These are phyloP conservation scores for Sphaerulina vaccinii DNA, from an alignment of 2,329 filamentous ascomycete species.

Conservation along the genomic window DNA sequence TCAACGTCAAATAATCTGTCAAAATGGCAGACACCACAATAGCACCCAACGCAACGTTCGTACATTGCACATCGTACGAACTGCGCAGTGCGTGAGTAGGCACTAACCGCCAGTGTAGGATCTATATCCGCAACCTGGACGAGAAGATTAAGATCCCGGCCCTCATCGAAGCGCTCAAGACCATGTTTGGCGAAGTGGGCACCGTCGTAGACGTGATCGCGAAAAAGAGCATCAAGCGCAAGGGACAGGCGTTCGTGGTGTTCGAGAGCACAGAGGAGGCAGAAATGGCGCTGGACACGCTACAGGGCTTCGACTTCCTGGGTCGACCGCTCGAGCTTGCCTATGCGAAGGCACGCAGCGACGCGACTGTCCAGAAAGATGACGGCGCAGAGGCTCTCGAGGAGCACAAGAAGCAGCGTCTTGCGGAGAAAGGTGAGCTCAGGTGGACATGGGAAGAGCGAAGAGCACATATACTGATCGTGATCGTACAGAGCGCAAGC, in stretches of 20 bases:
- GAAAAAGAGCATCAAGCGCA: slow-evolving; percentile 86
- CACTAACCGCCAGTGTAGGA: slow-evolving; percentile 31
- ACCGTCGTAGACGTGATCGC: slow-evolving; percentile 79
- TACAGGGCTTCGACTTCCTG: slow-evolving; percentile 90
- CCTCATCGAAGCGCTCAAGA: slow-evolving; percentile 69
- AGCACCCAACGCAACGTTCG: slow-evolving; percentile 42
- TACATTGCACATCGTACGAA: slow-evolving; percentile 45
- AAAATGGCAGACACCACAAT: slow-evolving; percentile 23
- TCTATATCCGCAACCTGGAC: slow-evolving; percentile 73
- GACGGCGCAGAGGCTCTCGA: slow-evolving; percentile 82
- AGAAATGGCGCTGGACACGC: slow-evolving; percentile 75
- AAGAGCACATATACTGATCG: slow-evolving; percentile 45
- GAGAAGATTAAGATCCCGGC: slow-evolving; percentile 82
- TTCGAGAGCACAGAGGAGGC: slow-evolving; percentile 82
- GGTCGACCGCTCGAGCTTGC: slow-evolving; percentile 85
- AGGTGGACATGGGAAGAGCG: slow-evolving; percentile 30
- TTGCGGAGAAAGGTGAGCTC: slow-evolving; percentile 80
- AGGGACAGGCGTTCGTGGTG: slow-evolving; percentile 93
- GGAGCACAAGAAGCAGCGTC: slow-evolving; percentile 74
- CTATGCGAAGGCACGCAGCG: slow-evolving; percentile 78
- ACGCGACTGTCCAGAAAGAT: slow-evolving; percentile 76
- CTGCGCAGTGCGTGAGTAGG: slow-evolving; percentile 25
- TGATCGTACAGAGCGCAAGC: slow-evolving; percentile 63
- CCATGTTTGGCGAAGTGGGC: slow-evolving; percentile 87
- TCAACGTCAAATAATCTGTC: neutral